A percentile compares a stretch with the other conserved stretches of the same genome.
Evolutionary conservation across 1,284 basidiomycete species (phyloP).

Genomic region (Ganoderma meredithae): DNA sequence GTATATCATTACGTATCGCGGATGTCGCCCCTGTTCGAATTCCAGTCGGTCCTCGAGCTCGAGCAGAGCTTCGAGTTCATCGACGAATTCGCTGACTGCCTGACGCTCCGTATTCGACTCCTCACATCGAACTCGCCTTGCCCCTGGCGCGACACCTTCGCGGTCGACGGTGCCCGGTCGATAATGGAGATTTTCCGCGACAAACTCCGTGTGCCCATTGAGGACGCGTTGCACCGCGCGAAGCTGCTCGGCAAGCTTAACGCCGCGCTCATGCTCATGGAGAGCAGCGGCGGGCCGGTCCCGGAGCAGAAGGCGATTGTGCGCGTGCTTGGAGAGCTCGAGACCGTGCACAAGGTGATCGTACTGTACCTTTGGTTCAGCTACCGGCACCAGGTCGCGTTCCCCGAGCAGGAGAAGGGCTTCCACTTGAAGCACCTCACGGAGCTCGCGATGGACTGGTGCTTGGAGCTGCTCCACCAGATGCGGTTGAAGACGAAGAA

Average conservation of each 20-base stretch:
- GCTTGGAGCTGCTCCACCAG: constrained; percentile 50
- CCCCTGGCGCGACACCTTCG: constrained; percentile 38
- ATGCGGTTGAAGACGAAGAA: constrained; percentile 16
- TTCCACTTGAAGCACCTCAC: constrained; percentile 66
- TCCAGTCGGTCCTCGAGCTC: constrained; percentile 29
- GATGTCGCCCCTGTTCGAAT: constrained; percentile 36
- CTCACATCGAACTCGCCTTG: constrained; percentile 37
- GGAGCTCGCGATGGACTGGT: constrained; percentile 77
- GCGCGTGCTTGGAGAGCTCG: constrained; percentile 60
- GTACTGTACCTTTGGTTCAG: constrained; percentile 90
- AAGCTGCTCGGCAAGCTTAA: constrained; percentile 36
- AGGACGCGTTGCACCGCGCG: constrained; percentile 29
- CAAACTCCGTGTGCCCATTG: constrained; percentile 25
- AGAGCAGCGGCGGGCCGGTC: constrained; percentile 13
- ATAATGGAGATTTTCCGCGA: constrained; percentile 39
- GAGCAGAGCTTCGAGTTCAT: constrained; percentile 32
- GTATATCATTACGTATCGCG: constrained; percentile 41
- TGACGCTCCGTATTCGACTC: constrained; percentile 39
- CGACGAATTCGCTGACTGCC: constrained; percentile 36
- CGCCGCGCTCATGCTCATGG: constrained; percentile 26
- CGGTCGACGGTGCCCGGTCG: constrained; percentile 26
- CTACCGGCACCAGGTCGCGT: constrained; percentile 80
- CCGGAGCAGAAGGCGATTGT: constrained; percentile 23
- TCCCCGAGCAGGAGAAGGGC: constrained; percentile 64
- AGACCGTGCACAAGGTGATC: constrained; percentile 84